Percentiles rank a stretch among this genome's conserved stretches.
Evolutionary conservation across 148 eudicot species (phyloP).

Genomic region (Amaranthus palmeri): DNA sequence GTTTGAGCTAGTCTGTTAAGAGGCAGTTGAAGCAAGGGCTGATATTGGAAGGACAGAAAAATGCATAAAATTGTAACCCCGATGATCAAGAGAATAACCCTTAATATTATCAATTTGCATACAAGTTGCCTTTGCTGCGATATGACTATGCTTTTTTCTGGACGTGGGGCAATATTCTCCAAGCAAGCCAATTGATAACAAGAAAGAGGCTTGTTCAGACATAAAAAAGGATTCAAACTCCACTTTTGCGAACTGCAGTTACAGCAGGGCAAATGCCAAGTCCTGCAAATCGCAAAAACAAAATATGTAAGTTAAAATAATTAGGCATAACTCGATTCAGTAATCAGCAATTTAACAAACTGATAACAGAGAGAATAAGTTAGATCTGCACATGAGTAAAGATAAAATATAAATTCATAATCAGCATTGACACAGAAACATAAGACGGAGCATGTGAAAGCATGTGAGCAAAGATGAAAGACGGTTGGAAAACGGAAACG

Average conservation of each 20-base stretch:
- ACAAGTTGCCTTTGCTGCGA: constrained; percentile 36
- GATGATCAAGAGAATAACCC: constrained; percentile 30
- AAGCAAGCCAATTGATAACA: constrained; percentile 63
- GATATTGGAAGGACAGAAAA: constrained; percentile 25
- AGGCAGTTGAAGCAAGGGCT: constrained; percentile 15
- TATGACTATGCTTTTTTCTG: constrained; percentile 39
- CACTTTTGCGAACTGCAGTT: constrained; percentile 45
- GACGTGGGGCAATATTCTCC: constrained; percentile 64
- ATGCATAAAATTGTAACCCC: constrained; percentile 41
- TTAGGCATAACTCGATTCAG: too few relatives aligned
- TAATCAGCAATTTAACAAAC: too few relatives aligned
- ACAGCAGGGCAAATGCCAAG: constrained; percentile 38
- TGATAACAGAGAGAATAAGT: neutral
- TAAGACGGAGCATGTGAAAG: neutral
- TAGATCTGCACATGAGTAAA: neutral
- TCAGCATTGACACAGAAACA: neutral
- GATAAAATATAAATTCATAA: too few relatives aligned
- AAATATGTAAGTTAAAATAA: neutral
- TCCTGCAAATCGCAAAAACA: constrained; percentile 20
- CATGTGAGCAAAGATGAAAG: neutral
- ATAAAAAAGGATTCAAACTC: constrained; percentile 70
- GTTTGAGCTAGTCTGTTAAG: constrained; percentile 19
- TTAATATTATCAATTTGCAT: constrained; percentile 50
- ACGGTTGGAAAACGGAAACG: too few relatives aligned
- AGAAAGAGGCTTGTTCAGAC: constrained; percentile 61